Percentiles rank a stretch among this genome's conserved stretches.
Conservation (phyloP, 140 eudicot genomes). For the Cichorium intybus region DNA sequence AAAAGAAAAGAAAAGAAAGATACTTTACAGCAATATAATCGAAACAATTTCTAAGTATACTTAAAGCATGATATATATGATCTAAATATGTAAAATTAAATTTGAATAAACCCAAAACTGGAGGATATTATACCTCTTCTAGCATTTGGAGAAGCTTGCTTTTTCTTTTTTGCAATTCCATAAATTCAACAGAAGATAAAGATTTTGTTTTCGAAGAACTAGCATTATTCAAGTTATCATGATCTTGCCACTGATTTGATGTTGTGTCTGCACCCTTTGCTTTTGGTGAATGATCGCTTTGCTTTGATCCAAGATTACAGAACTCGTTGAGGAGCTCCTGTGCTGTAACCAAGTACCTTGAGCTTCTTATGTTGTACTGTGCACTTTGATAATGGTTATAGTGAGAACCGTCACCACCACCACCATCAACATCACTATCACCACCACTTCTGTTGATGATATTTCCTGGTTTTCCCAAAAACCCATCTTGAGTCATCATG, state of each 20-base stretch:
- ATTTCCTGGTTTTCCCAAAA: slow-evolving; percentile 28
- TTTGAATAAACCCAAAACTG: background rate
- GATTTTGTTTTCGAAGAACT: slow-evolving; percentile 49
- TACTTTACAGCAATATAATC: slow-evolving; percentile 24
- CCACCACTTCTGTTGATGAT: slow-evolving; percentile 18
- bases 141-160: slow-evolving; percentile 83
- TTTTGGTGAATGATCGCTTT: slow-evolving; percentile 39
- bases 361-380: slow-evolving; percentile 51
- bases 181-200: slow-evolving; percentile 62
- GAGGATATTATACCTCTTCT: slow-evolving; percentile 63
- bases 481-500: slow-evolving; percentile 35
- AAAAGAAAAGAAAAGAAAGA: slow-evolving; percentile 16
- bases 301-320: slow-evolving; percentile 70
- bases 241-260: slow-evolving; percentile 44
- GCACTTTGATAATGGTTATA: slow-evolving; percentile 28
- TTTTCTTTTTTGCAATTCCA: slow-evolving; percentile 82
- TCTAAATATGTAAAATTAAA: slow-evolving; percentile 3
- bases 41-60: slow-evolving; percentile 23
- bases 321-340: slow-evolving; percentile 88
- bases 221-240: slow-evolving; percentile 37
- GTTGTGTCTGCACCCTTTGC: slow-evolving; percentile 33
- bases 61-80: slow-evolving; percentile 25
- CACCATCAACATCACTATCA: slow-evolving; percentile 2
- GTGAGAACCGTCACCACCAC: slow-evolving; percentile 10
- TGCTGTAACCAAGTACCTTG: slow-evolving; percentile 72